Evolutionary conservation across 2,329 filamentous ascomycete species (phyloP).

Genomic region (Ophiostoma novo-ulmi): DNA sequence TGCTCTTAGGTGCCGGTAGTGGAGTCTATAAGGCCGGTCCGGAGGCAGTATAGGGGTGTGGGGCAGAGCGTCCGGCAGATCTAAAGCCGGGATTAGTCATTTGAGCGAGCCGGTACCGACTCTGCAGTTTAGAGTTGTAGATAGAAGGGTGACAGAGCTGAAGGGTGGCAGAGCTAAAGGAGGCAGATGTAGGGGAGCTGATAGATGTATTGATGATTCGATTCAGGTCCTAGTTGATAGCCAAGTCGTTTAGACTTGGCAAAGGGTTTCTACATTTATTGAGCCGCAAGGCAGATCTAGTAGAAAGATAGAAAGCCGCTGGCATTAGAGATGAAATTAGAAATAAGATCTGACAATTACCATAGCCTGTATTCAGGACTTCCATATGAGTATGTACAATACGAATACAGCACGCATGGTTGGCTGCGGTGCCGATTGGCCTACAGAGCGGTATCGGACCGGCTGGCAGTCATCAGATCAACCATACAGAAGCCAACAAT

Average conservation of each 20-base stretch:
- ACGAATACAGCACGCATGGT: background rate
- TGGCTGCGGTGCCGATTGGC: background rate
- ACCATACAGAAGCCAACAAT: background rate
- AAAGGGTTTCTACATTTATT: background rate
- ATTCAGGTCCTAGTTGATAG: no score
- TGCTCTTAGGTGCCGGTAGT: background rate
- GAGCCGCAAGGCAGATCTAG: background rate
- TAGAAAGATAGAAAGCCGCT: background rate
- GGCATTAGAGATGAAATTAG: background rate
- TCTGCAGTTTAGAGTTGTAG: background rate
- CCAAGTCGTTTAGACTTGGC: background rate
- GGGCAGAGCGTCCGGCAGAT: background rate
- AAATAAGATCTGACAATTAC: no score
- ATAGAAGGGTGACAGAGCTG: background rate
- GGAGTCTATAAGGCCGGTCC: constrained; percentile 7
- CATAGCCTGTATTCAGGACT: no score
- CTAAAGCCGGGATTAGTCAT: background rate
- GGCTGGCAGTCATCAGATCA: background rate
- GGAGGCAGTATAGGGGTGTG: background rate
- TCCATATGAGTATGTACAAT: background rate
- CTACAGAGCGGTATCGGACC: background rate
- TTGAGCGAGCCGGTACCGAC: background rate
- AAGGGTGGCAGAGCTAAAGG: background rate
- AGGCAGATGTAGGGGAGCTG: background rate
- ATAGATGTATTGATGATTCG: no score